These are phyloP conservation scores for Pseudogymnoascus sp. DNA, from an alignment of 2,329 filamentous ascomycete species.

Conservation along the genomic window DNA sequence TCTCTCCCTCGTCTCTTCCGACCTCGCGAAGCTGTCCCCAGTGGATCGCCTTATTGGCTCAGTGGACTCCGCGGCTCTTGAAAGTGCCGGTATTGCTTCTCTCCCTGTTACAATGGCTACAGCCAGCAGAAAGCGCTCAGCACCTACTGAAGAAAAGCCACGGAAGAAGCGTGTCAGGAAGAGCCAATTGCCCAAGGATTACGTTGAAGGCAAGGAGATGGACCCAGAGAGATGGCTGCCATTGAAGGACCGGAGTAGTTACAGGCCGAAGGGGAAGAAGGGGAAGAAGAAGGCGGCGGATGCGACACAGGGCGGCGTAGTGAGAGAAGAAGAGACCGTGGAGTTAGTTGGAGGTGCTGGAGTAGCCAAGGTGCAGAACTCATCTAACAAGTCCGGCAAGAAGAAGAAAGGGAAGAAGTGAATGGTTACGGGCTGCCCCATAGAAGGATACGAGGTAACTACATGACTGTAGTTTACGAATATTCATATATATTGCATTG, in stretches of 20 bases:
- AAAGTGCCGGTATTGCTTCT: conserved; percentile 57
- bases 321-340: conserved; percentile 64
- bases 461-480: not conserved
- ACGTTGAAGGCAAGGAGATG: conserved; percentile 68
- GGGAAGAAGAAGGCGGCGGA: conserved; percentile 75
- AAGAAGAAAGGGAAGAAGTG: conserved; percentile 47
- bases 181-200: conserved; percentile 63
- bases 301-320: conserved; percentile 76
- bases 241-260: conserved; percentile 78
- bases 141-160: conserved; percentile 30
- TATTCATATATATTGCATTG: not conserved
- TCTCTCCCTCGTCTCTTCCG: conserved; percentile 46
- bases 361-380: conserved; percentile 57
- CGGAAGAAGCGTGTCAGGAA: conserved; percentile 53
- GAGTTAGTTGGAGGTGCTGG: conserved; percentile 58
- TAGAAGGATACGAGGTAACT: not conserved
- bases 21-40: conserved; percentile 52
- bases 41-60: conserved; percentile 54
- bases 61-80: conserved; percentile 54
- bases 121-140: conserved; percentile 42
- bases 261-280: conserved; percentile 86
- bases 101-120: conserved; percentile 34
- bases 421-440: not conserved
- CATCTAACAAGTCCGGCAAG: conserved; percentile 31
- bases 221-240: conserved; percentile 94